Conservation (phyloP, 139 green algal species). For the Klebsormidium nitens region DNA sequence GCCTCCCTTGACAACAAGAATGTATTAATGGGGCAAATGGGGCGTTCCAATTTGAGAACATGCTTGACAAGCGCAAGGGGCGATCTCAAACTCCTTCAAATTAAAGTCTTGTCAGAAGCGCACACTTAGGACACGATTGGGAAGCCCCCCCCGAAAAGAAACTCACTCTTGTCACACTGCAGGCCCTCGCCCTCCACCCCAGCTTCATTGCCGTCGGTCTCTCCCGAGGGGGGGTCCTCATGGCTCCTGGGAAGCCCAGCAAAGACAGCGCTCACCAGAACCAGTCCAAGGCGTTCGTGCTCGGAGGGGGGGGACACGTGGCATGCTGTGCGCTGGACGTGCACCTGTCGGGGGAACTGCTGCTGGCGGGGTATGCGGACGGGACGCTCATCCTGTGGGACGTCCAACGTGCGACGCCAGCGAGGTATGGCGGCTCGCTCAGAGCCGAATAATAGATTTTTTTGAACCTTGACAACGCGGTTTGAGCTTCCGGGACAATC, state of each 20-base stretch:
- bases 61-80: too few species aligned
- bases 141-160: too few species aligned
- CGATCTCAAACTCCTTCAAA: too few species aligned
- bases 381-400: constrained; percentile 26
- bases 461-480: too few species aligned
- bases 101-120: too few species aligned
- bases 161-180: constrained; percentile 15
- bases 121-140: too few species aligned
- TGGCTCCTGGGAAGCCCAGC: neutral
- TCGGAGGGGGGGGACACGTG: neutral
- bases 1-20: too few species aligned
- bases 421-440: too few species aligned
- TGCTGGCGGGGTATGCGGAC: constrained; percentile 23
- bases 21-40: too few species aligned
- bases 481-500: too few species aligned
- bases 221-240: constrained; percentile 12
- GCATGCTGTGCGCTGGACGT: constrained; percentile 17
- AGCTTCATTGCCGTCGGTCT: constrained; percentile 29
- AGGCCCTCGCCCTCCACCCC: constrained; percentile 13
- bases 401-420: neutral
- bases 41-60: too few species aligned
- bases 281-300: constrained; percentile 1
- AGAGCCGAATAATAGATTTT: too few species aligned
- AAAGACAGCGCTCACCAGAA: constrained; percentile 9
- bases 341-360: constrained; percentile 17